Percentiles rank a stretch among this genome's conserved stretches.
Conservation (phyloP, 768 basidiomycete species). For the Suillus cothurnatus region DNA sequence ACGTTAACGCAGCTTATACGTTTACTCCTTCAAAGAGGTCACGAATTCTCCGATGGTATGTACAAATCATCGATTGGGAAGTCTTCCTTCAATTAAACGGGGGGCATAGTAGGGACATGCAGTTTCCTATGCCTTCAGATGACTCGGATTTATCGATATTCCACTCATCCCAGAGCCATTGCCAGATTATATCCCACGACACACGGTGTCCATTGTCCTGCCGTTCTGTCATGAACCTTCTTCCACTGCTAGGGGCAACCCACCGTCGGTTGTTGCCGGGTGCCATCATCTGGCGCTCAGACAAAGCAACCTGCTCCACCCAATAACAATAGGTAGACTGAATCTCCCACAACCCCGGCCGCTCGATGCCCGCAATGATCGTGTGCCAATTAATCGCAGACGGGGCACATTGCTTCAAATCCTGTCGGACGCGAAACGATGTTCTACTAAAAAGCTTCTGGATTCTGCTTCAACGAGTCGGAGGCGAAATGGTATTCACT, state of each 20-base stretch:
- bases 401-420: not conserved
- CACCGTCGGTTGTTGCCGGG: not conserved
- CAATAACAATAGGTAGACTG: not conserved
- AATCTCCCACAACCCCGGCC: conserved; percentile 2
- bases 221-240: not conserved
- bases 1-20: conserved; percentile 1
- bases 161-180: not conserved
- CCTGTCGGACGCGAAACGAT: not conserved
- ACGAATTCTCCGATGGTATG: not conserved
- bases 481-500: not conserved
- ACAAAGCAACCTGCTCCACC: not conserved
- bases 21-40: not conserved
- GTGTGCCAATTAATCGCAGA: not conserved
- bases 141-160: not conserved
- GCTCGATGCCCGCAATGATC: not conserved
- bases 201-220: not conserved
- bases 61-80: conserved; percentile 4
- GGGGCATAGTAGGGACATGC: not conserved
- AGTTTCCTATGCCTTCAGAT: not conserved
- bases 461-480: not conserved
- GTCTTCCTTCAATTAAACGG: not conserved
- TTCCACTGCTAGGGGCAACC: conserved; percentile 1
- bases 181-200: conserved; percentile 4
- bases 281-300: not conserved
- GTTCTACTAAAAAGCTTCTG: not conserved